Percentiles rank a stretch among this genome's conserved stretches.
These are phyloP conservation scores for Lepiota venenata DNA, from an alignment of 768 basidiomycete species.

Conservation along the genomic window DNA sequence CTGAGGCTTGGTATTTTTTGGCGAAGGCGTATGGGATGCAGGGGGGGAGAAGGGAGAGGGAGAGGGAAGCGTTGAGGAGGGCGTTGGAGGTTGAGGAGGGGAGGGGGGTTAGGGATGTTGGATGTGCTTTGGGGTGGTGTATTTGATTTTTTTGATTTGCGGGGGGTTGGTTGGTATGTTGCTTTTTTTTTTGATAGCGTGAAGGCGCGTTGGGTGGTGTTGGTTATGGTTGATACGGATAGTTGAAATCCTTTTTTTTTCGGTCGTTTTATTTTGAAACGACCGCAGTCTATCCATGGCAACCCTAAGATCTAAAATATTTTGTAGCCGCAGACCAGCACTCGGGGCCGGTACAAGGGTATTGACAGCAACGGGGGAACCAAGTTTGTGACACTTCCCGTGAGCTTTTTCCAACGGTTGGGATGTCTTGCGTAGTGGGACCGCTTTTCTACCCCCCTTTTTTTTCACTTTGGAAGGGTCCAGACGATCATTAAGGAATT, in stretches of 20 bases:
- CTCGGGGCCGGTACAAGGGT: no score
- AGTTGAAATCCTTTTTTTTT: no score
- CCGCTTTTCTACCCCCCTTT: no score
- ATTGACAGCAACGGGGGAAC: constrained; percentile 3
- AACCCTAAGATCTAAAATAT: no score
- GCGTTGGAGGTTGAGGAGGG: constrained; percentile 65
- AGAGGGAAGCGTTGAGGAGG: constrained; percentile 68
- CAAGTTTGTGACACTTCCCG: constrained; percentile 17
- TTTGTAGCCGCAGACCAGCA: no score
- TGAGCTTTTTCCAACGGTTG: constrained; percentile 23
- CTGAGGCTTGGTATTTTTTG: constrained; percentile 94
- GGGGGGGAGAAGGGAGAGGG: constrained; percentile 64
- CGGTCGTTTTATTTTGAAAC: no score
- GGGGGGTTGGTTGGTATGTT: neutral
- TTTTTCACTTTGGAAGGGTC: no score
- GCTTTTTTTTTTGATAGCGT: neutral
- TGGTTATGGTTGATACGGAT: no score
- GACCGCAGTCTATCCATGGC: no score
- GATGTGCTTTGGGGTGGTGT: constrained; percentile 66
- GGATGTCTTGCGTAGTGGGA: constrained; percentile 25
- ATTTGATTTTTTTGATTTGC: constrained; percentile 28
- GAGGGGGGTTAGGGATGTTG: constrained; percentile 61
- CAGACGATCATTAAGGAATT: no score
- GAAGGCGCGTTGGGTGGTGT: no score
- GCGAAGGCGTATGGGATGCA: constrained; percentile 79